These are phyloP conservation scores for Boletus rubescentipes DNA, from an alignment of 768 basidiomycete species.

Conservation along the genomic window DNA sequence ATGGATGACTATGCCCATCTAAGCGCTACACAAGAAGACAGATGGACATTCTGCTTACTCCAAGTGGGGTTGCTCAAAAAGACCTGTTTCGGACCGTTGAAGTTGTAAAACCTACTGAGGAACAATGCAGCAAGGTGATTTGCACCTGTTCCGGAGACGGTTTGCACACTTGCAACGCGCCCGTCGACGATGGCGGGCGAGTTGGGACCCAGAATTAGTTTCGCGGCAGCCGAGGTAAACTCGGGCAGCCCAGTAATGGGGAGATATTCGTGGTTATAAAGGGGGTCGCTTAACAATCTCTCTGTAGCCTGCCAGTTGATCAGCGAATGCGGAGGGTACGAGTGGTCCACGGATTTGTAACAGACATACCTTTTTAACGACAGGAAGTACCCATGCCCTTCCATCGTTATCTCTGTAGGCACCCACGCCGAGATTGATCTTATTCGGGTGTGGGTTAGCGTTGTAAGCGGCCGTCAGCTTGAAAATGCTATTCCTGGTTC, in stretches of 20 bases:
- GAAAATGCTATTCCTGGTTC: constrained; percentile 65
- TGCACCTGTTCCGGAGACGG: constrained; percentile 94
- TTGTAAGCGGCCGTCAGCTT: constrained; percentile 90
- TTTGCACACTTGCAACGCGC: constrained; percentile 81
- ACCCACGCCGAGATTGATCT: constrained; percentile 91
- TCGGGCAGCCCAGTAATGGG: constrained; percentile 86
- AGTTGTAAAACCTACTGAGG: constrained; percentile 77
- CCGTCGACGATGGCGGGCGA: constrained; percentile 69
- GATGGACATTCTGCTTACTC: constrained; percentile 52
- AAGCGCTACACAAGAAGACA: background rate
- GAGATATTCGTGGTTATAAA: constrained; percentile 89
- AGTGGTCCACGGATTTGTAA: too few species aligned
- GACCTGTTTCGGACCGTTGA: constrained; percentile 61
- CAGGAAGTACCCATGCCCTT: constrained; percentile 92
- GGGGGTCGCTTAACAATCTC: constrained; percentile 63
- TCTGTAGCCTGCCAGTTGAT: constrained; percentile 67
- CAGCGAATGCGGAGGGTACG: too few species aligned
- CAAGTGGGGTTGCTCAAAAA: constrained; percentile 94
- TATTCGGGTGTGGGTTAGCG: constrained; percentile 67
- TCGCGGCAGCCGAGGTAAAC: constrained; percentile 79
- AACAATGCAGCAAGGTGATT: constrained; percentile 92
- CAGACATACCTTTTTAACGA: constrained; percentile 73
- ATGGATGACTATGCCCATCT: constrained; percentile 65
- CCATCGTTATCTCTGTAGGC: constrained; percentile 87
- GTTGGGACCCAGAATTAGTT: constrained; percentile 73